Base-by-base conservation (phyloP, 805 yeast genomes). In the Tetrapisispora iriomotensis region DNA sequence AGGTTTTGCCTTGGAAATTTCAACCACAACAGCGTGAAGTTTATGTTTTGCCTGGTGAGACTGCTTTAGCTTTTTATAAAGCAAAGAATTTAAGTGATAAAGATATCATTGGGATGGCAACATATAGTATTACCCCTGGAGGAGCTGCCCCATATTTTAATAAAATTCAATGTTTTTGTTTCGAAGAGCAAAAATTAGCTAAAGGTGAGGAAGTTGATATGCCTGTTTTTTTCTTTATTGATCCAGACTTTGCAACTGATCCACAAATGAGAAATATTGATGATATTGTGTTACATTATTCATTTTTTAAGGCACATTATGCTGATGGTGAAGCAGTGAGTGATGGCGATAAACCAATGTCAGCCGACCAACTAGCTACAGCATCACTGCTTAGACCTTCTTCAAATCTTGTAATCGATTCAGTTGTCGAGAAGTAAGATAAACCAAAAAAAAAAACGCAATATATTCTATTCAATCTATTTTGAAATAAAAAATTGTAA, bases 201-300 rank as follows among this genome's bases (percentile, higher is more conserved):
- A 95, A 96, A 2, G 96, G 96, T 8, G 98, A 92, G 63, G 96
- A 92, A 58, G 94, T 92, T 14, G 98, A 92, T 58, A 92, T 92
- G 98, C 98, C 98, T 0, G 85, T 92, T 8, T 92, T 92, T 65
- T 92, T 88, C 72, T 88, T 88, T 61, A 84, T 88, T 33, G 97
- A 88, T 58, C 97, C 97, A 0, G 97, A 88, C 49, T 90, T 82
- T 61, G 92, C 92, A 33, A 77, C 79, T 43, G 97, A 88, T 57
- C 96, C 98, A 5, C 71, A 77, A 25, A 85, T 92, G 94, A 76
- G 88, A 60, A 82, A 85, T 53, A 79, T 88, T 29, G 88, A 86
- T 50, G 95, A 88, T 60, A 75, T 90, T 34, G 85, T 87, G 9
- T 71, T 92, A 53, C 94, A 90, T 64, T 90, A 90, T 61, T 84